These are phyloP conservation scores for Lipomyces oligophaga DNA, from an alignment of 805 yeast species.

Conservation along the genomic window DNA sequence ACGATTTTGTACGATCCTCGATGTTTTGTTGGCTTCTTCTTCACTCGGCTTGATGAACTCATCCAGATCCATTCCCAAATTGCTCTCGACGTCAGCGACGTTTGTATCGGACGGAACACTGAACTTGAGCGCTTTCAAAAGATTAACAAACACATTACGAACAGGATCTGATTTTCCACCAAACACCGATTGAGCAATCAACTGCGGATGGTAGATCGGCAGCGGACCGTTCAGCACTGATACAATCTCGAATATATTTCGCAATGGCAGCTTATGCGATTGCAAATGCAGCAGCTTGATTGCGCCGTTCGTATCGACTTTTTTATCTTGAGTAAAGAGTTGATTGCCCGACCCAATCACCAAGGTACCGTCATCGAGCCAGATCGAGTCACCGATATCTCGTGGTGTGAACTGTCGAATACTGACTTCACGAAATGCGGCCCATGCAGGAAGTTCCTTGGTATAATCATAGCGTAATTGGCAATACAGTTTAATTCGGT, in stretches of 20 bases:
- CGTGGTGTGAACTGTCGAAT: conserved; percentile 68
- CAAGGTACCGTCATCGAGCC: conserved; percentile 75
- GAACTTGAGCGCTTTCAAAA: conserved; percentile 52
- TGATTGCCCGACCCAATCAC: conserved; percentile 90
- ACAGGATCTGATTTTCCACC: conserved; percentile 56
- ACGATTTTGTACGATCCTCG: conserved; percentile 5
- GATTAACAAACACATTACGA: conserved; percentile 50
- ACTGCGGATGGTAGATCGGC: conserved; percentile 88
- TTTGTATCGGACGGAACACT: conserved; percentile 46
- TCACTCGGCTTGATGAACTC: conserved; percentile 32
- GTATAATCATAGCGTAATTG: conserved; percentile 88
- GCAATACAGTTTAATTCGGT: conserved; percentile 63
- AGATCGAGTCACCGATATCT: conserved; percentile 79
- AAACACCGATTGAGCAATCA: conserved; percentile 69
- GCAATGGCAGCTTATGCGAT: conserved; percentile 41
- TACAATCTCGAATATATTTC: conserved; percentile 59
- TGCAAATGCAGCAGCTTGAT: conserved; percentile 55
- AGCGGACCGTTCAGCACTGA: conserved; percentile 81
- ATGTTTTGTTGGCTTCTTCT: background rate
- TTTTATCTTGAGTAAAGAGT: conserved; percentile 72
- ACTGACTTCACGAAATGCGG: conserved; percentile 68
- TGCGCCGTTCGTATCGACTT: conserved; percentile 53
- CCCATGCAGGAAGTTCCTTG: conserved; percentile 70
- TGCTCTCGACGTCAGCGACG: conserved; percentile 35
- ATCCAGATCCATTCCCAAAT: conserved; percentile 34